Conservation (phyloP, 1,284 basidiomycete genomes). For the Stygiomarasmius scandens region DNA sequence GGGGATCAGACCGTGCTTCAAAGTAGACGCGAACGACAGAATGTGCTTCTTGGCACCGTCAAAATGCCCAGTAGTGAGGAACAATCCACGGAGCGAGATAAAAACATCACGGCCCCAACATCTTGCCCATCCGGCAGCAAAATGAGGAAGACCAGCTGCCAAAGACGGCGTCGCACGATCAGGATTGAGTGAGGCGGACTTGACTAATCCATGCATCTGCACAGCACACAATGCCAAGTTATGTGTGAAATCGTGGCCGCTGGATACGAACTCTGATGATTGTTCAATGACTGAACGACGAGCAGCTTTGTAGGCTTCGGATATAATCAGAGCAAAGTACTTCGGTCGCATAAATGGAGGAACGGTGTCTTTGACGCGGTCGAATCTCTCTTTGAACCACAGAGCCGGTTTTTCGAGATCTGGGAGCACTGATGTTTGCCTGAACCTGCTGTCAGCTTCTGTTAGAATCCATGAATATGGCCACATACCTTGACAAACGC, state of each 20-base stretch:
- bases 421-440: slow-evolving; percentile 71
- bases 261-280: slow-evolving; percentile 81
- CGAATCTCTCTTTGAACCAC: slow-evolving; percentile 87
- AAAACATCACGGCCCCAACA: slow-evolving; percentile 98
- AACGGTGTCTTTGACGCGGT: slow-evolving; percentile 71
- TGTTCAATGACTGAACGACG: slow-evolving; percentile 82
- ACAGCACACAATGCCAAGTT: slow-evolving; percentile 84
- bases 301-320: slow-evolving; percentile 88
- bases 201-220: slow-evolving; percentile 91
- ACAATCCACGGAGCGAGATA: slow-evolving; percentile 90
- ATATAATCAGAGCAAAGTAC: slow-evolving; percentile 90
- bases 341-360: slow-evolving; percentile 91
- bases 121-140: slow-evolving; percentile 87
- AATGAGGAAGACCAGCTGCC: slow-evolving; percentile 95
- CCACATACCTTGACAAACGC: slow-evolving; percentile 73
- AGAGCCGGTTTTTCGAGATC: slow-evolving; percentile 68
- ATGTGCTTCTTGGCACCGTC: slow-evolving; percentile 86
- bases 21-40: slow-evolving; percentile 83
- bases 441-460: slow-evolving; percentile 31
- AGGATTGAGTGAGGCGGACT: slow-evolving; percentile 85
- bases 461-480: slow-evolving; percentile 2
- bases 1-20: slow-evolving; percentile 90
- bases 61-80: slow-evolving; percentile 91
- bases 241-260: slow-evolving; percentile 88
- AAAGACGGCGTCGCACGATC: slow-evolving; percentile 73